Evolutionary conservation across 2,329 filamentous ascomycete species (phyloP), one percentile per base, ranked within the genome.

Genomic region (Mollisia scopiformis): DNA sequence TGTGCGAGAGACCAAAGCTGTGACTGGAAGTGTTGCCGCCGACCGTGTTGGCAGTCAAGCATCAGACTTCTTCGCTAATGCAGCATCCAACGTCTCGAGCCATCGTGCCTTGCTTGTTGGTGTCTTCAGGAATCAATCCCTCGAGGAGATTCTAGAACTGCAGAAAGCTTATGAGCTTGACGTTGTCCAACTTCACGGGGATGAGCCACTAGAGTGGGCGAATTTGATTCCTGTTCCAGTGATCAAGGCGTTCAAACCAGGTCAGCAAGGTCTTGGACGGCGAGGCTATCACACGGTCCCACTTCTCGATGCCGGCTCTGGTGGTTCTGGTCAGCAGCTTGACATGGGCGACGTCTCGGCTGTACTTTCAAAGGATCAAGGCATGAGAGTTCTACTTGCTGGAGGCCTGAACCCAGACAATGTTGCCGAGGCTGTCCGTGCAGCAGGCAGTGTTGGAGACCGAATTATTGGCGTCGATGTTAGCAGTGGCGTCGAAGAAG

Each of bases 131-230:
- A 91, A 97, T 74, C 94, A 98, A 72, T 87, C 94, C 0, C 81
- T 99, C 10, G 84, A 86, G 35, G 92, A 97, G 68, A 82, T 99
- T 6, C 80, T 98, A 54, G 84, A 88, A 64, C 87, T 94, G 74
- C 91, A 96, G 69, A 85, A 85, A 66, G 80, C 87, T 13, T 87
- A 97, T 66, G 82, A 84, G 49, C 84, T 99, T 46, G 95, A 99
- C 73, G 79, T 97, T 56, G 91, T 99, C 6, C 95, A 99, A 73
- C 84, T 99, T 2, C 95, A 99, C 72, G 96, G 95, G 8, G 84
- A 89, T 50, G 96, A 99, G 74, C 94, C 95, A 2, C 71, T 97
- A 3, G 95, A 99, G 74, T 99, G 94, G 93, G 89, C 93, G 1
- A 84, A 79, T 49, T 77, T 90, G n/a, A 92, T 99, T 52, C 93